Percentiles rank a stretch among this genome's conserved stretches.
phyloP scores from a whole-genome alignment of 2,329 filamentous ascomycete species.

The Nothopassalora personata region DNA sequence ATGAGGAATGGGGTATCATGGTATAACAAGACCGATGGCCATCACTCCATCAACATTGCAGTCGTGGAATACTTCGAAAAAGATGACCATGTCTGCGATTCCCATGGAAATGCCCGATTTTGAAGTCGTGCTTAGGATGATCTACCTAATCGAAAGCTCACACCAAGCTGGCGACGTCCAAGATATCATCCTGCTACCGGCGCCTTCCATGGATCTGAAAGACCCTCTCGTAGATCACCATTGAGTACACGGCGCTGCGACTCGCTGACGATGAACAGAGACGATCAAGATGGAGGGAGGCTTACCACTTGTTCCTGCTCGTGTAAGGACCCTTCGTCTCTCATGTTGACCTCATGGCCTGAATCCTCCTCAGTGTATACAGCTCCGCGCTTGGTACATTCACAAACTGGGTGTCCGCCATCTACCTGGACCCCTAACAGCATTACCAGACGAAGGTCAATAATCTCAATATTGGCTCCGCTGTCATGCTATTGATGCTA shows the following conservation, averaged over 20 bases:
- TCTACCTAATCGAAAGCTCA: background rate
- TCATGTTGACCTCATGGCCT: background rate
- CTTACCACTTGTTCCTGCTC: background rate
- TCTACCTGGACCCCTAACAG: constrained; percentile 13
- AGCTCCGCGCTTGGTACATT: constrained; percentile 16
- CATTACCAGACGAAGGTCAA: constrained; percentile 8
- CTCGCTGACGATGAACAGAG: background rate
- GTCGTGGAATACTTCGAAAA: too few species aligned
- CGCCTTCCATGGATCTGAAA: background rate
- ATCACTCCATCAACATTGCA: too few species aligned
- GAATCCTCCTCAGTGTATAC: background rate
- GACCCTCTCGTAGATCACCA: background rate
- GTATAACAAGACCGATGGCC: too few species aligned
- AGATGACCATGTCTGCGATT: background rate
- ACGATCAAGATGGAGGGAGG: background rate
- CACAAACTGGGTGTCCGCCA: constrained; percentile 17
- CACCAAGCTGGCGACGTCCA: background rate
- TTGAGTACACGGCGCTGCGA: too few species aligned
- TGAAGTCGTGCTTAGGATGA: background rate
- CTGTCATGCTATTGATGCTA: background rate
- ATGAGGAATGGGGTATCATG: too few species aligned
- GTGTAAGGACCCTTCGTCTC: background rate
- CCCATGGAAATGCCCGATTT: background rate
- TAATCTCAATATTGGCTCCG: constrained; percentile 7
- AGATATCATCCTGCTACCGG: background rate